Base-by-base conservation (phyloP, 2,329 filamentous ascomycete species). In the Claviceps sp. region DNA sequence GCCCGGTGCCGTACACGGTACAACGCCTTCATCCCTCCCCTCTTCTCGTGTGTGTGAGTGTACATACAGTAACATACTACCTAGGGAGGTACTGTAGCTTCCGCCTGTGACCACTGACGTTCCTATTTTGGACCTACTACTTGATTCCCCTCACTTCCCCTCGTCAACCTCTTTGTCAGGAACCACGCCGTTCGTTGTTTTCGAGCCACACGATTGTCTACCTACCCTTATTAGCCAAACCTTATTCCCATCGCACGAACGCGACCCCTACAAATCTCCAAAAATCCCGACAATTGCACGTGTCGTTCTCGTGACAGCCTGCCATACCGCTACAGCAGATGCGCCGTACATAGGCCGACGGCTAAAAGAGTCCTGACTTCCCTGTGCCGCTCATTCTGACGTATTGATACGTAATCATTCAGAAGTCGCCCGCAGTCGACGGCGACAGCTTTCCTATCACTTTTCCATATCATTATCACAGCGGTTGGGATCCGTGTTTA, bases 151-250 rank as follows among this genome's bases (percentile, higher is more conserved):
- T 52, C 47, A 26, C 42, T 41, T 24, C n/a, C 42, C 14, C 20
- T 42, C 40, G 22, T 45, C 14, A 38, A 14, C 8, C 4, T 34
- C 30, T 41, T 34, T 43, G 22, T 26, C 20, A 40, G 41, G 20
- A 49, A 46, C 51, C 51, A 48, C 47, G 34, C 40, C 34, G 18
- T 38, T 52, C 24, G 24, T 48, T 52, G 13, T 24, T 48, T 44
- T 22, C 18, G 45, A 26, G 37, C 26, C 34, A 9, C 16, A 45
- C 40, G 18, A 16, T 43, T 26, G 16, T 24, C 42, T 14, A 11
- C 30, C 30, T 34, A 9, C 30, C 9, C 30, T 34, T 34, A 4
- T 34, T 34, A 44, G 47, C 4, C 16, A 22, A 13, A 52, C 14
- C 37, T 46, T 30, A n/a, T 30, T 49, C 37, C 4, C 37, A 34